Evolutionary conservation across 345 rosid genomes (phyloP).

Genomic region (Aquilaria malaccensis): DNA sequence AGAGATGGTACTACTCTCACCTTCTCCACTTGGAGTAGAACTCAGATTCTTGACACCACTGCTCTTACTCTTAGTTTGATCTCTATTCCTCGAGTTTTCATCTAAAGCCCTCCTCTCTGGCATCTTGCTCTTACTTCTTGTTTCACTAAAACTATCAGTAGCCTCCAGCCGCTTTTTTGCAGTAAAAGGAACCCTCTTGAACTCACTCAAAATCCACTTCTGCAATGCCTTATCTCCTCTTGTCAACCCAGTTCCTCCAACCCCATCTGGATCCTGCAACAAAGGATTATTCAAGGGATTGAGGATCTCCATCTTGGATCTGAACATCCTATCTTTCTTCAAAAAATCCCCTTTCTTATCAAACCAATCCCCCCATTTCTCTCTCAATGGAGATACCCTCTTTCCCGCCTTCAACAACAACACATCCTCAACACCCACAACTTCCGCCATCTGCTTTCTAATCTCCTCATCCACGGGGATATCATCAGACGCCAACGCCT

Average conservation of each 20-base stretch:
- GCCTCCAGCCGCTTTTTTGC: conserved; percentile 57
- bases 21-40: conserved; percentile 2
- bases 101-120: conserved; percentile 51
- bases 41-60: conserved; percentile 1
- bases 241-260: conserved; percentile 74
- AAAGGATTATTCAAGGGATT: conserved; percentile 77
- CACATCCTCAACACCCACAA: conserved; percentile 61
- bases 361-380: conserved; percentile 98
- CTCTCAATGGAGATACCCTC: conserved; percentile 58
- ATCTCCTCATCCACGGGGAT: conserved; percentile 66
- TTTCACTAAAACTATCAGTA: conserved; percentile 17
- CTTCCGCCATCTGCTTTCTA: conserved; percentile 61
- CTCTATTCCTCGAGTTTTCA: conserved; percentile 13
- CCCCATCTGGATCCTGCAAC: conserved; percentile 91
- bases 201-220: conserved; percentile 56
- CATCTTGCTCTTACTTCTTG: conserved; percentile 32
- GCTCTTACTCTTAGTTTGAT: conserved; percentile 3
- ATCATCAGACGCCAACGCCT: conserved; percentile 75
- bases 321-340: conserved; percentile 83
- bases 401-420: conserved; percentile 54
- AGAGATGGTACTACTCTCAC: background rate
- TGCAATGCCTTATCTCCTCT: conserved; percentile 71
- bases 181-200: conserved; percentile 54
- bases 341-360: conserved; percentile 85
- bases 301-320: conserved; percentile 63